A percentile compares a stretch with the other conserved stretches of the same genome.
These are phyloP conservation scores for Sporothrix globosa DNA, from an alignment of 2,329 filamentous ascomycete species.

Conservation along the genomic window DNA sequence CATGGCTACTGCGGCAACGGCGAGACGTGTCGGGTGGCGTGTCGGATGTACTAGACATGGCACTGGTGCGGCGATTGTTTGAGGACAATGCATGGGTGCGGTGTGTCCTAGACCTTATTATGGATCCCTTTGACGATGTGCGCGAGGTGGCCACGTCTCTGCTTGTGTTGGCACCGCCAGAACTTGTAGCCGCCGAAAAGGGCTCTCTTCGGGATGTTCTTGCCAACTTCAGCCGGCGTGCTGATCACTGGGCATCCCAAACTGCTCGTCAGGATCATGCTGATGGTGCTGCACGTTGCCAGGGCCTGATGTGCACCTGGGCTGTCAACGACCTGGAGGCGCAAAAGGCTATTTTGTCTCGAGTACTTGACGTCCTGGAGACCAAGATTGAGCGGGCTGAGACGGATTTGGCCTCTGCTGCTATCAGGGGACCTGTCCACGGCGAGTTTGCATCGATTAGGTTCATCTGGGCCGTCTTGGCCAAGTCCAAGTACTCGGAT, in stretches of 20 bases:
- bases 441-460: slow-evolving; percentile 69
- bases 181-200: slow-evolving; percentile 38
- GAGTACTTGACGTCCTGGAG: slow-evolving; percentile 65
- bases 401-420: slow-evolving; percentile 66
- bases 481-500: slow-evolving; percentile 47
- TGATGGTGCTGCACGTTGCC: slow-evolving; percentile 81
- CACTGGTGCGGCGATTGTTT: slow-evolving; percentile 40
- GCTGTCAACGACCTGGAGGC: slow-evolving; percentile 47
- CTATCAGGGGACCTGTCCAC: slow-evolving; percentile 68
- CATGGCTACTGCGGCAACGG: slow-evolving; percentile 68
- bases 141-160: slow-evolving; percentile 61
- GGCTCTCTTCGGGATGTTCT: slow-evolving; percentile 43
- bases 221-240: slow-evolving; percentile 53
- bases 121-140: slow-evolving; percentile 94
- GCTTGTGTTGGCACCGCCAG: slow-evolving; percentile 54
- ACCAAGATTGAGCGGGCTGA: slow-evolving; percentile 65
- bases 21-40: slow-evolving; percentile 53
- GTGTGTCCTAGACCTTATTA: slow-evolving; percentile 73
- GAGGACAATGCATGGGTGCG: slow-evolving; percentile 58
- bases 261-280: slow-evolving; percentile 90
- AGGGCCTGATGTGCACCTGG: slow-evolving; percentile 69
- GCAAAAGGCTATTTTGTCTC: slow-evolving; percentile 57
- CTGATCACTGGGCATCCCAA: slow-evolving; percentile 62
- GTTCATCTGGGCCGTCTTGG: slow-evolving; percentile 61
- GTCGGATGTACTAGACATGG: slow-evolving; percentile 39